phyloP scores from a whole-genome alignment of 176 grass and related monocot species.

The Metroxylon sagu region DNA sequence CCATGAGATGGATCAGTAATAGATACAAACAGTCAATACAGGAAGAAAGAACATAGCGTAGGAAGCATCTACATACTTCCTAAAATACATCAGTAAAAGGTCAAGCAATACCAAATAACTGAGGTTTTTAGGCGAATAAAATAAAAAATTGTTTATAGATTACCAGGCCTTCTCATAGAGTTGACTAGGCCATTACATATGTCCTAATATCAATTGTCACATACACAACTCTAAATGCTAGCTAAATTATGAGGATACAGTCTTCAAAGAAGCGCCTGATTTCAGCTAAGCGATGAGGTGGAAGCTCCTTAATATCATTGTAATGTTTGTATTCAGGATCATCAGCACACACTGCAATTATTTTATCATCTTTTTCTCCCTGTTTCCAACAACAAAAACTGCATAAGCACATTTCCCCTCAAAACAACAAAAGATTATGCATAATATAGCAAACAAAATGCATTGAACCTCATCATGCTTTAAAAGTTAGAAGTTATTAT shows the following conservation, averaged over 20 bases:
- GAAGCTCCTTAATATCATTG: conserved; percentile 92
- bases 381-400: conserved; percentile 19
- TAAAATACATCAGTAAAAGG: no score
- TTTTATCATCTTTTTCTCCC: conserved; percentile 97
- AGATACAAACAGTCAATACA: no score
- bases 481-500: no score
- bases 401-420: conserved; percentile 1
- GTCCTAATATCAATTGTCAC: neutral
- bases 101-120: no score
- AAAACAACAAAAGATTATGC: neutral
- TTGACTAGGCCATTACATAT: neutral
- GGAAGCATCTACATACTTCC: no score
- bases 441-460: no score
- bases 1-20: no score
- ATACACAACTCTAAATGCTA: neutral
- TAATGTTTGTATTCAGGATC: conserved; percentile 94
- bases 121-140: no score
- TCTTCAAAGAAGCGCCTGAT: conserved; percentile 96
- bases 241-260: conserved; percentile 53
- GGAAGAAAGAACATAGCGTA: no score
- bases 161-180: neutral
- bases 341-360: conserved; percentile 96
- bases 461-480: no score
- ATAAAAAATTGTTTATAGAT: no score
- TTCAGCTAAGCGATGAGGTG: conserved; percentile 92